phyloP scores from a whole-genome alignment of 2,329 filamentous ascomycete species.

The Colletotrichum neosansevieriae region DNA sequence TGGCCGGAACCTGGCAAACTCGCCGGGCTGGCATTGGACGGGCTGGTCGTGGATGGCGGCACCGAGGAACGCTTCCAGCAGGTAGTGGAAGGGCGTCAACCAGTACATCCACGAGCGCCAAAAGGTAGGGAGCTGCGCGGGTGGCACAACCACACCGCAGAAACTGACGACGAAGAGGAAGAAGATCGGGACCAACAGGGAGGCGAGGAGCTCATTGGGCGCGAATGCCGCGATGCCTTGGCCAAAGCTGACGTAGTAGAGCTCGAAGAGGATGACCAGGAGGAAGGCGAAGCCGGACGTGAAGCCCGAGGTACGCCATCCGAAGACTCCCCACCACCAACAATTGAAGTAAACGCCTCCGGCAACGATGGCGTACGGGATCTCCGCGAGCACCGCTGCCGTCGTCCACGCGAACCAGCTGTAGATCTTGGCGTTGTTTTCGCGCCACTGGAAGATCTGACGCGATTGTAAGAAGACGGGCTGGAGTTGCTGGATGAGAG shows the following conservation, averaged over 20 bases:
- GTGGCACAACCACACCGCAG: conserved; percentile 77
- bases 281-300: conserved; percentile 72
- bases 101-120: conserved; percentile 76
- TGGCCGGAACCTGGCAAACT: conserved; percentile 70
- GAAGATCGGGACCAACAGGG: conserved; percentile 75
- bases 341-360: conserved; percentile 73
- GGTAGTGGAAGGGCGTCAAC: conserved; percentile 76
- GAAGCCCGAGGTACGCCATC: conserved; percentile 64
- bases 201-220: conserved; percentile 75
- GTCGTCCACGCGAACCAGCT: conserved; percentile 79
- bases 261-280: conserved; percentile 73
- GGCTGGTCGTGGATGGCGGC: conserved; percentile 66
- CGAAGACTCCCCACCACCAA: conserved; percentile 69
- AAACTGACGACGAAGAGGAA: conserved; percentile 78
- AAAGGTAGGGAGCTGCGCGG: conserved; percentile 67
- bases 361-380: conserved; percentile 76
- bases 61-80: conserved; percentile 72
- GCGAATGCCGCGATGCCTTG: conserved; percentile 76
- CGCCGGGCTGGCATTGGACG: conserved; percentile 65
- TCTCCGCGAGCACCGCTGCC: conserved; percentile 74
- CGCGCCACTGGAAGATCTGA: conserved; percentile 76
- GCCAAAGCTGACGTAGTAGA: conserved; percentile 74
- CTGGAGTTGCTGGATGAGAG: conserved; percentile 82
- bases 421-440: conserved; percentile 84
- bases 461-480: conserved; percentile 76